Conservation (phyloP, 1,284 basidiomycete genomes). For the Sporisorium reilianum region DNA sequence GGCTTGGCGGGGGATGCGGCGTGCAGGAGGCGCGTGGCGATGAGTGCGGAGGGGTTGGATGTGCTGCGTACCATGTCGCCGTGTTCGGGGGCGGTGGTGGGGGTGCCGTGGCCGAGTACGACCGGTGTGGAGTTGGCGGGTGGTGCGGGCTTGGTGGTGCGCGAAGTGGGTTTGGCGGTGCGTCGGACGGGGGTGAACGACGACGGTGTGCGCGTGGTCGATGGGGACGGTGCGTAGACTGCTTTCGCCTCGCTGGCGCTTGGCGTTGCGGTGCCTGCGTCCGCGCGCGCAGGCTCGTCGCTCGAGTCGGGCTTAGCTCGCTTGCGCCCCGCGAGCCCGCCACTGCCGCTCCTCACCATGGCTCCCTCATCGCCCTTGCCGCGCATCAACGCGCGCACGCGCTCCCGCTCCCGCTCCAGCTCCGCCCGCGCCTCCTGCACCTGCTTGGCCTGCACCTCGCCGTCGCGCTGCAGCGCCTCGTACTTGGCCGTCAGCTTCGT, state of each 20-base stretch:
- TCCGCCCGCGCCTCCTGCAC: background rate
- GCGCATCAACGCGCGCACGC: background rate
- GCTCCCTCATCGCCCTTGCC: background rate
- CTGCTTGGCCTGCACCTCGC: background rate
- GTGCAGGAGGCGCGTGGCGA: slow-evolving; percentile 17
- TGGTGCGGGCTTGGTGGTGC: no score
- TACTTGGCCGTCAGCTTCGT: slow-evolving; percentile 25
- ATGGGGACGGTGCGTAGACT: slow-evolving; percentile 24
- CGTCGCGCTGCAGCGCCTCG: slow-evolving; percentile 30
- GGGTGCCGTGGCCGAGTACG: slow-evolving; percentile 21
- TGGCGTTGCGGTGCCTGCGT: background rate
- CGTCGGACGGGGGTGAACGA: slow-evolving; percentile 33
- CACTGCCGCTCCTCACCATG: background rate
- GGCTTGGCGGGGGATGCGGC: slow-evolving; percentile 8
- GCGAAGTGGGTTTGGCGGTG: background rate
- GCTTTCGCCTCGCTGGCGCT: slow-evolving; percentile 12
- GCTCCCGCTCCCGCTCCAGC: background rate
- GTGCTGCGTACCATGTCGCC: slow-evolving; percentile 31
- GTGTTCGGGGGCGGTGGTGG: slow-evolving; percentile 1
- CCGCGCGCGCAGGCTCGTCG: background rate
- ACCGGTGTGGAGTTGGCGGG: no score
- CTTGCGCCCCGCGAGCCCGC: slow-evolving; percentile 28
- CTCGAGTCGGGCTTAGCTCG: slow-evolving; percentile 20
- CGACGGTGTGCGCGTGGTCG: background rate
- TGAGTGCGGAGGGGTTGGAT: slow-evolving; percentile 41